phyloP scores from a whole-genome alignment of 2,329 filamentous ascomycete species.

The Orbilia ellipsospora region DNA sequence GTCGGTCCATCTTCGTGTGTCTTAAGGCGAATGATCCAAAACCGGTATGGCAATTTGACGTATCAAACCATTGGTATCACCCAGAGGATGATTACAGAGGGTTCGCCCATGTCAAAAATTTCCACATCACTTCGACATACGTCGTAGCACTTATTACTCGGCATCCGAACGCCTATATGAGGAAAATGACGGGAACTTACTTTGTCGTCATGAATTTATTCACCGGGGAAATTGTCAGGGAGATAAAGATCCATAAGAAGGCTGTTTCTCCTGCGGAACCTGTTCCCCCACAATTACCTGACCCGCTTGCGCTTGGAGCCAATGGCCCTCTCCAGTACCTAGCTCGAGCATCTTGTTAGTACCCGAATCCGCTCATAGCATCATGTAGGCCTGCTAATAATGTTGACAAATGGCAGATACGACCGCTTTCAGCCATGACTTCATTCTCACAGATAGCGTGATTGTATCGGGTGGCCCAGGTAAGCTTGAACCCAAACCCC shows the following conservation, averaged over 20 bases:
- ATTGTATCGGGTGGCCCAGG: conserved; percentile 59
- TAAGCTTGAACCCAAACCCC: conserved; percentile 21
- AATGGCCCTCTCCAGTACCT: conserved; percentile 36
- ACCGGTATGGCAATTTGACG: conserved; percentile 58
- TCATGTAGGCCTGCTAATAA: not conserved
- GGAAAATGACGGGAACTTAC: conserved; percentile 59
- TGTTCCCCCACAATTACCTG: conserved; percentile 11
- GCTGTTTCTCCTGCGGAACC: conserved; percentile 46
- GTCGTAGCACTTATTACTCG: conserved; percentile 59
- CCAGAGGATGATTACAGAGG: conserved; percentile 56
- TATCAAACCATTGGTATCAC: conserved; percentile 57
- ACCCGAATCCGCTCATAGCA: not conserved
- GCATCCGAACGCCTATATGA: conserved; percentile 57
- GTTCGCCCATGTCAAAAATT: conserved; percentile 59
- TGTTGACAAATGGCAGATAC: conserved; percentile 53
- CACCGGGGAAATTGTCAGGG: conserved; percentile 42
- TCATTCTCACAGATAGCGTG: conserved; percentile 59
- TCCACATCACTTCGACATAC: conserved; percentile 59
- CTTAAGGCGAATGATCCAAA: conserved; percentile 51
- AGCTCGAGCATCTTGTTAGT: conserved; percentile 45
- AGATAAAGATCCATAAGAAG: conserved; percentile 53
- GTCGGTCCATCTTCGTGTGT: conserved; percentile 37
- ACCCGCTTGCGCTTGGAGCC: conserved; percentile 12
- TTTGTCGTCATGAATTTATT: conserved; percentile 57
- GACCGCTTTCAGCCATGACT: conserved; percentile 59